phyloP scores from a whole-genome alignment of 352 stramenopile genomes.

The Peronospora farinosa region DNA sequence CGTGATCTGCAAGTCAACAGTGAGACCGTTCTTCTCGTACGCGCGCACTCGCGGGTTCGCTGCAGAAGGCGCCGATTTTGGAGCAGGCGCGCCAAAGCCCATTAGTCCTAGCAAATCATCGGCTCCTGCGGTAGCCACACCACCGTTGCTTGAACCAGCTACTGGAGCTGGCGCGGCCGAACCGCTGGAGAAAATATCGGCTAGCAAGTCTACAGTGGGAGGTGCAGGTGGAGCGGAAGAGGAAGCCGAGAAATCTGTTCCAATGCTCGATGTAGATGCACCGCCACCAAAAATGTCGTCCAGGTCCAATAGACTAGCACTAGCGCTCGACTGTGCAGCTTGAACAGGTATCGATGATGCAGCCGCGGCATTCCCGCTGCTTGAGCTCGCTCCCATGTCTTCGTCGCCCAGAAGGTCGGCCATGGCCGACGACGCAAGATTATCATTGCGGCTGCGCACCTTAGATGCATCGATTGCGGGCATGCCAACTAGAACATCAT shows the following conservation, averaged over 20 bases:
- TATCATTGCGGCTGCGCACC: constrained; percentile 59
- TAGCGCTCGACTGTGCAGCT: constrained; percentile 22
- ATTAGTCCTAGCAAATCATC: constrained; percentile 67
- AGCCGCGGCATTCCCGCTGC: constrained; percentile 10
- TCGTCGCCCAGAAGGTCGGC: constrained; percentile 84
- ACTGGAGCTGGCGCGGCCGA: constrained; percentile 26
- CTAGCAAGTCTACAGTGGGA: constrained; percentile 86
- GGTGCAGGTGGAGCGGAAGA: constrained; percentile 25
- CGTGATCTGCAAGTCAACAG: constrained; percentile 84
- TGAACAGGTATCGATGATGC: constrained; percentile 20
- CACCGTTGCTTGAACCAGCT: constrained; percentile 18
- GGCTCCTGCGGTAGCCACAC: constrained; percentile 13
- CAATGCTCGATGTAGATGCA: constrained; percentile 23
- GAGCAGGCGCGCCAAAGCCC: constrained; percentile 51
- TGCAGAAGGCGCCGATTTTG: constrained; percentile 22
- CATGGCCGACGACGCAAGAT: constrained; percentile 30
- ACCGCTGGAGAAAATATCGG: constrained; percentile 89
- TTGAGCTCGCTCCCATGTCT: constrained; percentile 8
- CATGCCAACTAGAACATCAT: constrained; percentile 91
- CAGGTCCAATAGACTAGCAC: constrained; percentile 88
- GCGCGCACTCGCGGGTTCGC: constrained; percentile 71
- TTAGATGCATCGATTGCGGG: constrained; percentile 89
- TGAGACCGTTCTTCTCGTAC: constrained; percentile 95
- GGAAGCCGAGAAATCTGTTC: constrained; percentile 18
- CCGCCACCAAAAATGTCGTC: constrained; percentile 92